Evolutionary conservation across 2,329 filamentous ascomycete species (phyloP).

Genomic region (Graphilbum ipis-grandicollis): DNA sequence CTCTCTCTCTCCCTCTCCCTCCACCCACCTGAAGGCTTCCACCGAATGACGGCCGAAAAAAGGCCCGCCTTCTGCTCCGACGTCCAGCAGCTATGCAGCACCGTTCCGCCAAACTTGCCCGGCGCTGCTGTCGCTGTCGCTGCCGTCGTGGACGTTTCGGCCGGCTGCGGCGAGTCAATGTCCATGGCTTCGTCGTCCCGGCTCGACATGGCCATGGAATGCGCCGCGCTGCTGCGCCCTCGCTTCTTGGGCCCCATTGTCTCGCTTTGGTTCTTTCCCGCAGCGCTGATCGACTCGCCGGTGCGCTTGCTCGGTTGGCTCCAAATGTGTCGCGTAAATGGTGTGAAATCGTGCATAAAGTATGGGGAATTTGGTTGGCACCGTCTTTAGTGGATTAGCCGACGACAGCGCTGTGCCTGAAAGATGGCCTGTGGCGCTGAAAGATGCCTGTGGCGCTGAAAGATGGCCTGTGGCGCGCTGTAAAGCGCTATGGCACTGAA

Average conservation of each 20-base stretch:
- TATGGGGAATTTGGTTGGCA: too few species aligned
- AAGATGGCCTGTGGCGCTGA: too few species aligned
- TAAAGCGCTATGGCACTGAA: too few species aligned
- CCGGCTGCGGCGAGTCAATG: constrained; percentile 34
- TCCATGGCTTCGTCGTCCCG: constrained; percentile 44
- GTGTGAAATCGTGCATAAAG: too few species aligned
- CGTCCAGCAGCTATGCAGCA: constrained; percentile 62
- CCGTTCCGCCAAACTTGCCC: constrained; percentile 2
- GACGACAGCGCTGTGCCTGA: too few species aligned
- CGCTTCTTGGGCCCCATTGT: constrained; percentile 47
- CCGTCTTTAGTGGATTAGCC: too few species aligned
- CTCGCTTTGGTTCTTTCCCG: background rate
- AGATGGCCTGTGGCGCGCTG: too few species aligned
- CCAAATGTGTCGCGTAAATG: background rate
- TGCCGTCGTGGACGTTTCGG: constrained; percentile 30
- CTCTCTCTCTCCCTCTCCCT: too few species aligned
- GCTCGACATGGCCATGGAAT: constrained; percentile 20
- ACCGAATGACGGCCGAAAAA: constrained; percentile 81
- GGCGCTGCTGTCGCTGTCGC: too few species aligned
- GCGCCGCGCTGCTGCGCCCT: constrained; percentile 34
- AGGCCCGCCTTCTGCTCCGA: constrained; percentile 88
- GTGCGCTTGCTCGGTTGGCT: too few species aligned
- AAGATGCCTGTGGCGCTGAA: too few species aligned
- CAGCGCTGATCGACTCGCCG: background rate
- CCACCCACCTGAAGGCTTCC: constrained; percentile 72